These are phyloP conservation scores for Somion occarium DNA, from an alignment of 1,284 basidiomycete genomes.

Conservation along the genomic window DNA sequence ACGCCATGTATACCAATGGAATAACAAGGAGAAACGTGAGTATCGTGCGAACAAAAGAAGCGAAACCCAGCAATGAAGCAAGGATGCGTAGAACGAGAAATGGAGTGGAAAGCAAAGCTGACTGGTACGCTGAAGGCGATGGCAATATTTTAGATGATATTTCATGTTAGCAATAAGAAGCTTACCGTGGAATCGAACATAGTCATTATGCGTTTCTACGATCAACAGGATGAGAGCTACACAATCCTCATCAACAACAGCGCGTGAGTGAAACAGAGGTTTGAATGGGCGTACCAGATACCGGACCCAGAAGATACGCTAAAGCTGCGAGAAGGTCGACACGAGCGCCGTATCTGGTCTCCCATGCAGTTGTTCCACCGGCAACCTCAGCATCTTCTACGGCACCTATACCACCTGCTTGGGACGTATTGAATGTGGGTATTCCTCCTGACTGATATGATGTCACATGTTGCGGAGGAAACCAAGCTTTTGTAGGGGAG, in stretches of 20 bases:
- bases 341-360: slow-evolving; percentile 65
- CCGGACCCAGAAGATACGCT: slow-evolving; percentile 68
- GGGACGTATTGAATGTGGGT: slow-evolving; percentile 51
- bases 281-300: slow-evolving; percentile 53
- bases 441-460: slow-evolving; percentile 73
- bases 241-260: neutral
- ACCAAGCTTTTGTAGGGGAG: slow-evolving; percentile 45
- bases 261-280: neutral
- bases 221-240: slow-evolving; percentile 68
- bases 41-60: slow-evolving; percentile 42
- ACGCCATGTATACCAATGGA: slow-evolving; percentile 52
- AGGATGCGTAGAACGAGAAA: slow-evolving; percentile 59
- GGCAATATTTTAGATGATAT: too few species aligned
- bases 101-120: slow-evolving; percentile 67
- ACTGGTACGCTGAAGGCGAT: slow-evolving; percentile 74
- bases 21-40: slow-evolving; percentile 41
- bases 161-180: slow-evolving; percentile 10
- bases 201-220: slow-evolving; percentile 77
- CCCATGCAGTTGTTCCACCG: slow-evolving; percentile 59
- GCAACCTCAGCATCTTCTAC: slow-evolving; percentile 44
- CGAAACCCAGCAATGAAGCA: slow-evolving; percentile 46
- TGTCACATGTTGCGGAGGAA: slow-evolving; percentile 36
- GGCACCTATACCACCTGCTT: slow-evolving; percentile 34
- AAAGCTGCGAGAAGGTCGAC: slow-evolving; percentile 68
- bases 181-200: slow-evolving; percentile 76